Conservation (phyloP, 2,329 filamentous ascomycete species). For the Cladosporium sp. region DNA sequence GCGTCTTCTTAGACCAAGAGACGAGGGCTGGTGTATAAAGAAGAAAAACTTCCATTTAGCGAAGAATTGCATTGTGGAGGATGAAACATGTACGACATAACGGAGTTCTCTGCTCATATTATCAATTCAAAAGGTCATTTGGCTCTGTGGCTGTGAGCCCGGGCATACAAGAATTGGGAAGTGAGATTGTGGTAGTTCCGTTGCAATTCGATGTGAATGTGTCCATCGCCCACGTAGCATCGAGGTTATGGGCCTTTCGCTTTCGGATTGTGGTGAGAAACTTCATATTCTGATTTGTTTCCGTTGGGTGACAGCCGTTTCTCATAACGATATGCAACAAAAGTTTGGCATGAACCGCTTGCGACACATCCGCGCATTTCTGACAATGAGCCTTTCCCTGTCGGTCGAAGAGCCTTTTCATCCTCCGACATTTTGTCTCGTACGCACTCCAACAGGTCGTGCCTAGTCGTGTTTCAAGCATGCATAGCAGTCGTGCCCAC, state of each 20-base stretch:
- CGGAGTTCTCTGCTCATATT: constrained; percentile 3
- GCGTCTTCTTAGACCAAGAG: not conserved
- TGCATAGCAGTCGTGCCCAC: not conserved
- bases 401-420: not conserved
- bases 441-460: not conserved
- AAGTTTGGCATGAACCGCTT: not conserved
- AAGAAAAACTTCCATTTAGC: not conserved
- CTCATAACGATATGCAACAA: not conserved
- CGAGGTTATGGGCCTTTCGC: not conserved
- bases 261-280: not conserved
- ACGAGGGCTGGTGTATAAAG: not conserved
- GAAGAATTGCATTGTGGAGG: constrained; percentile 11
- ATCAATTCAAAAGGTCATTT: not conserved
- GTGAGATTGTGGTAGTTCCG: not conserved
- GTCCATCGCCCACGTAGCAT: not conserved
- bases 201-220: not conserved
- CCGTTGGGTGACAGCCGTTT: not conserved
- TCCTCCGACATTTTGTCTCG: not conserved
- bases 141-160: not conserved
- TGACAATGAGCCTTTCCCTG: not conserved
- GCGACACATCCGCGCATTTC: not conserved
- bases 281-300: not conserved
- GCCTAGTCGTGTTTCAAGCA: not conserved
- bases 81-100: constrained; percentile 9
- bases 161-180: not conserved